Evolutionary conservation across 164 flowering plant genomes (phyloP).

Genomic region (Aristolochia californica): DNA sequence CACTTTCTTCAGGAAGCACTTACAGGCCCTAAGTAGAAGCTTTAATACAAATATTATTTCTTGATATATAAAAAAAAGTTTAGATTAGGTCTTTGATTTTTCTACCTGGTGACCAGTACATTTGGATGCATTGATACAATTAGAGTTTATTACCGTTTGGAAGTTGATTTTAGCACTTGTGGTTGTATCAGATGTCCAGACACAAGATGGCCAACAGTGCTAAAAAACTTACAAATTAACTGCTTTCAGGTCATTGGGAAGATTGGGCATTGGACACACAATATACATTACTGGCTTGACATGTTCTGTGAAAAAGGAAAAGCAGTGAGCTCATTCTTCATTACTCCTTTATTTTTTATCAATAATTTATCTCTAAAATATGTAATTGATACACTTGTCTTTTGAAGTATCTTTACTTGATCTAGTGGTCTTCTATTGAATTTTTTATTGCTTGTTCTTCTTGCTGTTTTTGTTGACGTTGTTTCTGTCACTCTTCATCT

Average conservation of each 20-base stretch:
- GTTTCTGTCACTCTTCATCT: background rate
- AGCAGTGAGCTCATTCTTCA: conserved; percentile 31
- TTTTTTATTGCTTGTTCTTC: background rate
- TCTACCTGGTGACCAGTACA: too few relatives aligned
- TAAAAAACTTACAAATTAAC: conserved; percentile 6
- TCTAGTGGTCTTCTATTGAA: background rate
- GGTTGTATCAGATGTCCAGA: background rate
- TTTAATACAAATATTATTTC: too few relatives aligned
- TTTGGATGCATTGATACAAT: too few relatives aligned
- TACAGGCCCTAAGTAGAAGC: too few relatives aligned
- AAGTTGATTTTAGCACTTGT: background rate
- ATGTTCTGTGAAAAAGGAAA: conserved; percentile 39
- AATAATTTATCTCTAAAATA: background rate
- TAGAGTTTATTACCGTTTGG: too few relatives aligned
- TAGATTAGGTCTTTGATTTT: too few relatives aligned
- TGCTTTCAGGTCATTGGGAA: conserved; percentile 72
- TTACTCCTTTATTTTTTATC: background rate
- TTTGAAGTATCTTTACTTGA: background rate
- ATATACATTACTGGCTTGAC: conserved; percentile 69
- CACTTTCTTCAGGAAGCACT: too few relatives aligned
- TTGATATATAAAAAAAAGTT: too few relatives aligned
- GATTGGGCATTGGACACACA: conserved; percentile 67
- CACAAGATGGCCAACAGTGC: background rate
- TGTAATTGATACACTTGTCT: background rate
- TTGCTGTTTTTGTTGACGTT: background rate